Percentiles rank a stretch among this genome's conserved stretches.
phyloP scores from a whole-genome alignment of 176 grass and related monocot genomes.

The Carex parvula region DNA sequence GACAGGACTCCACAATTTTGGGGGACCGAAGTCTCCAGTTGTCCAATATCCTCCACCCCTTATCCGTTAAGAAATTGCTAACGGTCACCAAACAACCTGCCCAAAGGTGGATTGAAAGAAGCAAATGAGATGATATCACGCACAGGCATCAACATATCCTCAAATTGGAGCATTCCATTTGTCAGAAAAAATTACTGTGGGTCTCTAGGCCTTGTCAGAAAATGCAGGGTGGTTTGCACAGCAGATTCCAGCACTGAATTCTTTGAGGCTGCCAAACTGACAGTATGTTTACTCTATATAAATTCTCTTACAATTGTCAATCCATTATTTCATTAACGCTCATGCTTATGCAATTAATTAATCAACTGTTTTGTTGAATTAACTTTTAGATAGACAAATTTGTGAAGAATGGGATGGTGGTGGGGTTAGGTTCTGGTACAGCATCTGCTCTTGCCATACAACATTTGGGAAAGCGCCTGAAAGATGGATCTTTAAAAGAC shows the following conservation, averaged over 20 bases:
- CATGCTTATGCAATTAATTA: neutral
- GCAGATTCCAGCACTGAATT: constrained; percentile 4
- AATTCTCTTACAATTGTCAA: neutral
- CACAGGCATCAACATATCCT: neutral
- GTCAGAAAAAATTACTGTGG: neutral
- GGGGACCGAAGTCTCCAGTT: neutral
- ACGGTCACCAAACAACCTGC: neutral
- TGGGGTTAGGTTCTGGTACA: constrained; percentile 66
- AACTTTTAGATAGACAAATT: constrained; percentile 67
- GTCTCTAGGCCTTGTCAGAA: neutral
- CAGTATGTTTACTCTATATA: neutral
- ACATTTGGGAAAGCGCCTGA: constrained; percentile 55
- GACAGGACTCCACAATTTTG: neutral
- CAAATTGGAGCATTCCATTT: constrained; percentile 14
- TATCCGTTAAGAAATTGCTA: constrained; percentile 4
- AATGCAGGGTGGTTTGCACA: neutral
- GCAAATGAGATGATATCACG: constrained; percentile 31
- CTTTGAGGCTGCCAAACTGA: constrained; percentile 12
- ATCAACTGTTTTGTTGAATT: neutral
- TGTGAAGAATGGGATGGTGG: constrained; percentile 77
- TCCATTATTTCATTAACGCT: neutral
- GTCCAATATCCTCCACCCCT: neutral
- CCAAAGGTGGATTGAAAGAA: neutral
- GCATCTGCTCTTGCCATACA: constrained; percentile 68
- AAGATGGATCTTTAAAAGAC: constrained; percentile 44